Conservation (phyloP, 2,329 filamentous ascomycete species). For the Stagonosporopsis chrysanthemi region DNA sequence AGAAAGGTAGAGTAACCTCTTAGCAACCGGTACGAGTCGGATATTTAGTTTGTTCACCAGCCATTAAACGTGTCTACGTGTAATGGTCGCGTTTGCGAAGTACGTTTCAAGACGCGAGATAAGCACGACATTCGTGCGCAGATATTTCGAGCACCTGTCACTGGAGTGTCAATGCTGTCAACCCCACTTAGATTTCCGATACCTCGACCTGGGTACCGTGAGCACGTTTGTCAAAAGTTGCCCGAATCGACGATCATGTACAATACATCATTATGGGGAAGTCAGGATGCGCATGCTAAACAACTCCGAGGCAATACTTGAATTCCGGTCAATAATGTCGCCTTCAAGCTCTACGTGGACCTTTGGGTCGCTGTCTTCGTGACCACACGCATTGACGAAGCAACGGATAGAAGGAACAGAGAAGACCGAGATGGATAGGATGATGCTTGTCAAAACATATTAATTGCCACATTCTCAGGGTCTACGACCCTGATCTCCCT, state of each 20-base stretch:
- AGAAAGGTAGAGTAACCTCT: neutral
- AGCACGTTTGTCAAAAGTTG: neutral
- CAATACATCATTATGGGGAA: constrained; percentile 10
- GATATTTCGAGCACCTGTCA: constrained; percentile 10
- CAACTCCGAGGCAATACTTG: neutral
- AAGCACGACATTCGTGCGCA: constrained; percentile 13
- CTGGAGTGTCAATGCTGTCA: constrained; percentile 14
- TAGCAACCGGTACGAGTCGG: constrained; percentile 7
- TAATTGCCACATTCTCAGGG: constrained; percentile 8
- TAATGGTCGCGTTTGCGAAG: constrained; percentile 5
- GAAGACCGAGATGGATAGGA: neutral
- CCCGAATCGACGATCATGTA: constrained; percentile 13
- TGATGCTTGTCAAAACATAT: constrained; percentile 10
- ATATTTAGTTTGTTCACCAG: constrained; percentile 1
- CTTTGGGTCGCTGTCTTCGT: constrained; percentile 7
- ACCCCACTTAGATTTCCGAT: constrained; percentile 6
- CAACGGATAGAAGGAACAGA: neutral
- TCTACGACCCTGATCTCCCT: constrained; percentile 17
- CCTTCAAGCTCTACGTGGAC: constrained; percentile 4
- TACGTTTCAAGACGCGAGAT: constrained; percentile 18
- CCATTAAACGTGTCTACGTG: constrained; percentile 13
- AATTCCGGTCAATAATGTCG: neutral
- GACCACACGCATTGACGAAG: neutral
- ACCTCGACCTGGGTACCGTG: constrained; percentile 16
- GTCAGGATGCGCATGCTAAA: constrained; percentile 5